Base-by-base conservation (phyloP, 495 filamentous ascomycete genomes). In the Podospora sp. region DNA sequence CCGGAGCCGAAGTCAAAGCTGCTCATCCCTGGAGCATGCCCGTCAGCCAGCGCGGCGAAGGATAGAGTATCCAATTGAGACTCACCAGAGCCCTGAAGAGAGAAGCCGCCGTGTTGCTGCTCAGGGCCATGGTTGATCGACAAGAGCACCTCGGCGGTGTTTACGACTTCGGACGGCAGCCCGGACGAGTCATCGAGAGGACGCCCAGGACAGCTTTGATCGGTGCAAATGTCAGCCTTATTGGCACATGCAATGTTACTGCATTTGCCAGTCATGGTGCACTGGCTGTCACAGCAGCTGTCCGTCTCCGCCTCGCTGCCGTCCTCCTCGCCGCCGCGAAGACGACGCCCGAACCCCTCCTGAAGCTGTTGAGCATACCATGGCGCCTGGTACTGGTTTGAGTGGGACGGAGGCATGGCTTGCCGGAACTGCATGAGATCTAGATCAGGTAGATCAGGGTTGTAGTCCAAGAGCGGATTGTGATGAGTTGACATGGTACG, bases 231-330 rank as follows among this genome's bases (percentile, higher is more conserved):
- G 46, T 77, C 74, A 16, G 71, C 69, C 58, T 70, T 74, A 18
- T 73, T 71, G 57, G 72, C 75, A 56, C 76, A 78, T 29, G 71
- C 72, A 25, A 66, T 33, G 24, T 74, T 68, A 18, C 72, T 72
- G 51, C 76, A 78, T 63, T 75, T 78, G 65, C 70, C 76, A n/a
- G 71, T 74, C 75, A 78, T 75, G 73, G 73, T 75, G 59, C 76
- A 78, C 71, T 78, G 64, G 68, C 73, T 77, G 51, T 76, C 72
- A 55, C 76, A 78, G 33, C 76, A 77, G 55, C 68, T 73, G 57
- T 67, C 70, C 51, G 70, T 68, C 25, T 46, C 40, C 2, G 22
- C 56, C 16, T 73, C 77, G 8, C 65, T 68, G 68, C 74, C 72
- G 53, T 76, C 75, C 11, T 76, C 76, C 33, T 76, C 76, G 56